phyloP scores from a whole-genome alignment of 75 land plant genomes.

The Cryptomeria japonica region DNA sequence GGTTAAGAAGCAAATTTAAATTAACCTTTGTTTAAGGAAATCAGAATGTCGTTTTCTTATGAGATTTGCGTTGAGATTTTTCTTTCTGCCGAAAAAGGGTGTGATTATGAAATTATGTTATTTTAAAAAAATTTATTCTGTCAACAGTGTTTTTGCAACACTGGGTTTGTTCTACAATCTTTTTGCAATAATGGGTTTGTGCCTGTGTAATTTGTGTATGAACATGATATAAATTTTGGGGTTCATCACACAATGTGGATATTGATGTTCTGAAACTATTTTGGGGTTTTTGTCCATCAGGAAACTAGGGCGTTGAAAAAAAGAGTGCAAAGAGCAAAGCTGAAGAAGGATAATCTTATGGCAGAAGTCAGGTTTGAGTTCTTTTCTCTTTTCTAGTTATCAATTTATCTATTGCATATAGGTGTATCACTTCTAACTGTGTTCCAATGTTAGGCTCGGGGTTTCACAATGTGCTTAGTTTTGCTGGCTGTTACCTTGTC shows the following conservation, averaged over 20 bases:
- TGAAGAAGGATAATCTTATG: conserved; percentile 1
- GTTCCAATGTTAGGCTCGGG: not conserved
- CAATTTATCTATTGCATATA: not conserved
- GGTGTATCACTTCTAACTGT: not conserved
- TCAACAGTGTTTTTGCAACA: not conserved
- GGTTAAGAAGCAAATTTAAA: not conserved
- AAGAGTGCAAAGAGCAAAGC: conserved; percentile 8
- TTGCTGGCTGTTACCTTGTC: not conserved
- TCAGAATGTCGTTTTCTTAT: not conserved
- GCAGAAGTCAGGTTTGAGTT: conserved; percentile 15
- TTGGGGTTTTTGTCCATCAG: not conserved
- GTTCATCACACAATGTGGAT: not conserved
- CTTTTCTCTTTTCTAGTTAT: too few relatives aligned
- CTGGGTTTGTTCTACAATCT: not conserved
- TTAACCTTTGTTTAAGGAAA: not conserved
- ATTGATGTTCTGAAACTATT: not conserved
- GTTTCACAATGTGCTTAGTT: not conserved
- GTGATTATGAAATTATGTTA: not conserved
- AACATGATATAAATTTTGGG: not conserved
- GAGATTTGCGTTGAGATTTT: not conserved
- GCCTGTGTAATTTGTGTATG: not conserved
- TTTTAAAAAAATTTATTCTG: not conserved
- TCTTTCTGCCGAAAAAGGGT: not conserved
- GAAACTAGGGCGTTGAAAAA: conserved; percentile 9
- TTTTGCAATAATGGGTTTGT: not conserved